These are phyloP conservation scores for Tuber umbilicatum DNA, from an alignment of 495 filamentous ascomycete species.

Conservation along the genomic window DNA sequence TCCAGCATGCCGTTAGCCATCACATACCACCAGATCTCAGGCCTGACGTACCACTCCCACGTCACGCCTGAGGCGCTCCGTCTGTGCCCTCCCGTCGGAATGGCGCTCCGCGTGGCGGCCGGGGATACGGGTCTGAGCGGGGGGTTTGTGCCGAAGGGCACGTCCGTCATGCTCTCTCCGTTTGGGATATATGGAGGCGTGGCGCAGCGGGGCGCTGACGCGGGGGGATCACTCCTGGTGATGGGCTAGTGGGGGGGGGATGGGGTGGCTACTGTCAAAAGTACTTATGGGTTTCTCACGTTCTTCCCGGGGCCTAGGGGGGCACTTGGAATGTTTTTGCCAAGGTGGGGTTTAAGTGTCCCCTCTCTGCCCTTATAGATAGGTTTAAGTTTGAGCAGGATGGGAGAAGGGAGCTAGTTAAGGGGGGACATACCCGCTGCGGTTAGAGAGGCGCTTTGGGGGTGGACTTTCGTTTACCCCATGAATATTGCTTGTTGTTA, in stretches of 20 bases:
- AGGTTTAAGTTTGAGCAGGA: conserved; percentile 56
- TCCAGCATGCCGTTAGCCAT: too few relatives aligned
- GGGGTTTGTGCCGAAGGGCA: conserved; percentile 48
- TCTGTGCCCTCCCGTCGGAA: conserved; percentile 42
- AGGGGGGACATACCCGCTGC: conserved; percentile 59
- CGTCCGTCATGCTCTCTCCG: too few relatives aligned
- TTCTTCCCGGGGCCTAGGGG: too few relatives aligned
- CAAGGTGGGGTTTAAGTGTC: conserved; percentile 61
- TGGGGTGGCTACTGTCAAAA: too few relatives aligned
- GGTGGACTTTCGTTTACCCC: conserved; percentile 43
- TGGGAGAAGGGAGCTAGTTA: conserved; percentile 51
- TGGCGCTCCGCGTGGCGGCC: conserved; percentile 58
- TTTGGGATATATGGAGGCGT: too few relatives aligned
- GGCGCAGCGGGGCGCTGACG: too few relatives aligned
- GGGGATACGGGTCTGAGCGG: conserved; percentile 63
- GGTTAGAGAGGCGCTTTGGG: conserved; percentile 52
- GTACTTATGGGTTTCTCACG: too few relatives aligned
- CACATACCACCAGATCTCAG: conserved; percentile 43
- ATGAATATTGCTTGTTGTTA: not conserved
- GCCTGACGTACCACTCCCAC: too few relatives aligned
- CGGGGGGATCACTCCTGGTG: too few relatives aligned
- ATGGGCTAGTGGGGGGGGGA: too few relatives aligned
- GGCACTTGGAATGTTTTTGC: conserved; percentile 50
- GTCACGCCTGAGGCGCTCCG: conserved; percentile 25
- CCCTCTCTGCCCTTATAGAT: conserved; percentile 67